Evolutionary conservation across 164 flowering plant genomes (phyloP), one percentile per base, ranked within the genome.

Genomic region (Nymphaea thermarum): DNA sequence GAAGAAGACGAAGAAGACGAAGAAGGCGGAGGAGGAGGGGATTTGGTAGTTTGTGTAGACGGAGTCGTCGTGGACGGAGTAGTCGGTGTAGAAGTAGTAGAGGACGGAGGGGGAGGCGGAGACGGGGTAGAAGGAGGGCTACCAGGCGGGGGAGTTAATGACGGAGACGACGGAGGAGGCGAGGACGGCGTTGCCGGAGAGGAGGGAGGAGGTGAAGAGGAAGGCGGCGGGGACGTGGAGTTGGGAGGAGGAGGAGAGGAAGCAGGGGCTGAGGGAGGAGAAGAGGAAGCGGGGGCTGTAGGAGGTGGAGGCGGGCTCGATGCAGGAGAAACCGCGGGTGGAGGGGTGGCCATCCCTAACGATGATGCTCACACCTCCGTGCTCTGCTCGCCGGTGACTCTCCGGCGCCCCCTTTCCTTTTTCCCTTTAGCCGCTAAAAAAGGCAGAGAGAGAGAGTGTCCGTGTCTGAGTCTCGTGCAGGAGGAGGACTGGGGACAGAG

Each of bases 171-270:
- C 41, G 66, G 4, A 0, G 69, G 65, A n/a, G 77, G 60, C 3
- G 73, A 65, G 16, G 72, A 57, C 14, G 60, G 12, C 2, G 67
- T 36, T 14, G 72, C 1, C 43, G 18, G 66, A 3, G 76, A 14
- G 3, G 76, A 41, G 3, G 72, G 69, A 11, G 73, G 71, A 3
- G 74, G 45, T 3, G 72, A 36, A 43, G 72, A 5, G 4, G 76
- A 61, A 65, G 79, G 62, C n/a, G 70, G 4, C 16, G 80, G 71
- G 14, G 80, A 68, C 1, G 77, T 14, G 17, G 76, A 53, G 0
- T 71, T 45, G 18, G 79, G 62, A 43, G 75, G 77, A 4, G 80
- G 18, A 2, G 66, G 43, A 63, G 66, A 16, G 6, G 62, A 41
- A 3, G 71, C 43, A 11, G 71, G 3, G 36, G 36, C 36, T 5